Evolutionary conservation across 768 basidiomycete species (phyloP).

Genomic region (Tulasnella sp.): DNA sequence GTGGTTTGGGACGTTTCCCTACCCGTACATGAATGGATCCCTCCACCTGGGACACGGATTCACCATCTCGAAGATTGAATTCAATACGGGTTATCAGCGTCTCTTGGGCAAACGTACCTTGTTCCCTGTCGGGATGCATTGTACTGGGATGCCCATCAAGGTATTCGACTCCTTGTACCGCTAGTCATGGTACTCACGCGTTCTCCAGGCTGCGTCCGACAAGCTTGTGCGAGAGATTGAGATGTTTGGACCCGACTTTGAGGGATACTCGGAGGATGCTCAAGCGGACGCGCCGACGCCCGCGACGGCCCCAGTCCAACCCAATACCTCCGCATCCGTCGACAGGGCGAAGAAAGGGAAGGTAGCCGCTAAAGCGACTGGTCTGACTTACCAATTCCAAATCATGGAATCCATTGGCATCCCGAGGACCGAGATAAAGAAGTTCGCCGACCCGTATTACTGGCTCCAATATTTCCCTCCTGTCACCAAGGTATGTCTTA

Average conservation of each 20-base stretch:
- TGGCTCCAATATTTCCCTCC: conserved; percentile 96
- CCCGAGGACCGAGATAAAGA: conserved; percentile 79
- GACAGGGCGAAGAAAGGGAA: conserved; percentile 94
- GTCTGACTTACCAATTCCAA: conserved; percentile 94
- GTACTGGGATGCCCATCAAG: conserved; percentile 99
- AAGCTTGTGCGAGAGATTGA: conserved; percentile 97
- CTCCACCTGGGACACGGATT: conserved; percentile 96
- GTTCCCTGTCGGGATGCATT: conserved; percentile 97
- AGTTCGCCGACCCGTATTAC: conserved; percentile 87
- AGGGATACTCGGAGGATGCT: conserved; percentile 42
- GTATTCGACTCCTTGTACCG: conserved; percentile 30
- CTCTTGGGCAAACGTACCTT: conserved; percentile 89
- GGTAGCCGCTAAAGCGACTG: conserved; percentile 82
- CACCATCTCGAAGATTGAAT: conserved; percentile 96
- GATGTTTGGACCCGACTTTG: conserved; percentile 85
- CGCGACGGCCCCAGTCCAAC: conserved; percentile 24
- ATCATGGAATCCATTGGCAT: conserved; percentile 93
- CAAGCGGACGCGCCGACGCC: conserved; percentile 31
- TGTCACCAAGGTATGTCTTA: conserved; percentile 60
- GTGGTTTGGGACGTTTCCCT: conserved; percentile 96
- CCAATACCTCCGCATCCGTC: conserved; percentile 32
- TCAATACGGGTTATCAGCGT: conserved; percentile 86
- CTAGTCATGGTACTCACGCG: background rate
- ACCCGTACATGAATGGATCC: conserved; percentile 97
- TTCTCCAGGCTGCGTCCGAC: conserved; percentile 75